Conservation (phyloP, 192 early-diverging fungal genomes). For the Chytriomyces sp. region DNA sequence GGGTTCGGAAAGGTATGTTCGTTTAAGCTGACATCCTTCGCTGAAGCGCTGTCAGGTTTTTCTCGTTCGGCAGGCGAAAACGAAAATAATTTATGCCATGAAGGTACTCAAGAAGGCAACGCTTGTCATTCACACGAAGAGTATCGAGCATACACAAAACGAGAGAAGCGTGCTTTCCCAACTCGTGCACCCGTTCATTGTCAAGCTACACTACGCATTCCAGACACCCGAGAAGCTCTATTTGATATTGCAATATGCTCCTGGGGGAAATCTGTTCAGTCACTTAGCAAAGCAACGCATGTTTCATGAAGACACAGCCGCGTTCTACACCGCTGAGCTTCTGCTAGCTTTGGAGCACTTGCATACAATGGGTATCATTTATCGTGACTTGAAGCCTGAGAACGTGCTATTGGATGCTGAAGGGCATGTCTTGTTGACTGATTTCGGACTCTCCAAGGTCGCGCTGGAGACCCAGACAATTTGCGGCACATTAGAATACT, state of each 20-base stretch:
- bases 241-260: constrained; percentile 81
- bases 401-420: constrained; percentile 64
- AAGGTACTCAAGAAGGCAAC: constrained; percentile 90
- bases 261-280: constrained; percentile 90
- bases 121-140: constrained; percentile 77
- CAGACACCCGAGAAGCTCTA: constrained; percentile 85
- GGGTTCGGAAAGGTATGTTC: constrained; percentile 73
- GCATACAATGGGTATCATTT: constrained; percentile 86
- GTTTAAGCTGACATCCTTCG: background rate
- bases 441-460: constrained; percentile 94
- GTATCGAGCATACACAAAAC: constrained; percentile 76
- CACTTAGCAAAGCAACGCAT: constrained; percentile 62
- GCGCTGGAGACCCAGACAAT: constrained; percentile 57
- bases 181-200: constrained; percentile 86
- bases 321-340: constrained; percentile 87
- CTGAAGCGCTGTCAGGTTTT: constrained; percentile 48
- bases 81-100: constrained; percentile 73
- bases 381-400: constrained; percentile 63
- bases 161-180: constrained; percentile 86
- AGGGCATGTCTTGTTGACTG: constrained; percentile 86
- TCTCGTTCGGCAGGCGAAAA: constrained; percentile 70
- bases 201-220: constrained; percentile 92
- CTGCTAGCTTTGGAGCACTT: constrained; percentile 85
- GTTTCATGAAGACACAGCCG: constrained; percentile 73
- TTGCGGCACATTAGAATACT: constrained; percentile 80